Percentiles rank a stretch among this genome's conserved stretches.
Evolutionary conservation across 768 basidiomycete species (phyloP).

Genomic region (Mycena vulgaris): DNA sequence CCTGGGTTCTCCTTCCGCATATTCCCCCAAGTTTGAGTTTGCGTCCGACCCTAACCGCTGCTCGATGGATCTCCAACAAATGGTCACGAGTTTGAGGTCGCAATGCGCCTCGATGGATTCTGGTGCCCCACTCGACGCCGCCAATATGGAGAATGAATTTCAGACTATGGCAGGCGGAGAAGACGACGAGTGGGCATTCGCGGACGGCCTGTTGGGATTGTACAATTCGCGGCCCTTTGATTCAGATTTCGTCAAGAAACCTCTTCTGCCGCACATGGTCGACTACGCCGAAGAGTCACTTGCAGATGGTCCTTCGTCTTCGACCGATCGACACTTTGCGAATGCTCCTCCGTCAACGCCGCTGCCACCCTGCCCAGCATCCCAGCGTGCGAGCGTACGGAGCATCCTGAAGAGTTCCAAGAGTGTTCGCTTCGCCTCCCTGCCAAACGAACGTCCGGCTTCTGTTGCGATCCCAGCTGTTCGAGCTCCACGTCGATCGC

Average conservation of each 20-base stretch:
- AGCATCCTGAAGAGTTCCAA: conserved; percentile 58
- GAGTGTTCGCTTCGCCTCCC: conserved; percentile 61
- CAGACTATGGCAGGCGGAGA: conserved; percentile 32
- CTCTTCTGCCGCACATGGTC: conserved; percentile 31
- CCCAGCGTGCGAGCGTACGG: conserved; percentile 43
- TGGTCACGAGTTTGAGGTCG: conserved; percentile 61
- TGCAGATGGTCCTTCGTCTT: conserved; percentile 19
- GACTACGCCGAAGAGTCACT: conserved; percentile 38
- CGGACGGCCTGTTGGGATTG: conserved; percentile 44
- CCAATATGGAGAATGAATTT: conserved; percentile 15
- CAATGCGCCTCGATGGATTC: conserved; percentile 51
- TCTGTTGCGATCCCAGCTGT: conserved; percentile 4
- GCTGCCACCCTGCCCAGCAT: conserved; percentile 38
- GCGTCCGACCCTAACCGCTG: conserved; percentile 41
- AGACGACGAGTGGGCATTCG: conserved; percentile 58
- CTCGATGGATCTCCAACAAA: conserved; percentile 57
- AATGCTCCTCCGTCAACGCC: conserved; percentile 43
- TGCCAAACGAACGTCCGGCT: conserved; percentile 42
- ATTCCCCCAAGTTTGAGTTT: conserved; percentile 52
- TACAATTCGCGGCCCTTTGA: conserved; percentile 29
- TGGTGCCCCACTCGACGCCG: conserved; percentile 24
- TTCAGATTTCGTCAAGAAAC: conserved; percentile 38
- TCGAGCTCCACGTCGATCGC: conserved; percentile 26
- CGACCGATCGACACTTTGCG: conserved; percentile 8
- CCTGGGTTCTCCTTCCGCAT: conserved; percentile 57